These are phyloP conservation scores for Kuraishia piskuri DNA, from an alignment of 805 yeast species.

Conservation along the genomic window DNA sequence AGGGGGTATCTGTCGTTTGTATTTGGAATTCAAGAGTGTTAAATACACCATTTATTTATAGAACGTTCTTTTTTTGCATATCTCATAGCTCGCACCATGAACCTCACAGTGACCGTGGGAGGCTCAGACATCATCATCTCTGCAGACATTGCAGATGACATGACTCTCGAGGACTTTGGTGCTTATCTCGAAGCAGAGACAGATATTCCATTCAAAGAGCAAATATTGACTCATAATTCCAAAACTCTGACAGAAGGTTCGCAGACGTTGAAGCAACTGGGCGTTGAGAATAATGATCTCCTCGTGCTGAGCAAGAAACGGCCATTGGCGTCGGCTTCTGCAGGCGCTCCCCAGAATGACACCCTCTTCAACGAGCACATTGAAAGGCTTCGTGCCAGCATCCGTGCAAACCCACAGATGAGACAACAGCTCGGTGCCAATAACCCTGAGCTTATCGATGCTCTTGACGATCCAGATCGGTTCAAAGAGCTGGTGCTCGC, in stretches of 20 bases:
- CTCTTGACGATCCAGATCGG: slow-evolving; percentile 35
- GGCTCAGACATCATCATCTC: slow-evolving; percentile 37
- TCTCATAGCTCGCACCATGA: slow-evolving; percentile 25
- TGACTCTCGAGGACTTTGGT: slow-evolving; percentile 57
- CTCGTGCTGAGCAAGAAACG: slow-evolving; percentile 28
- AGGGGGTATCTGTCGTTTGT: too few species aligned
- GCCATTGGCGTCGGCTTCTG: slow-evolving; percentile 5
- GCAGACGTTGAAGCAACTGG: slow-evolving; percentile 35
- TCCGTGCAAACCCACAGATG: slow-evolving; percentile 30
- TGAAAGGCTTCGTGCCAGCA: slow-evolving; percentile 41
- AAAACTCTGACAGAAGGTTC: slow-evolving; percentile 24
- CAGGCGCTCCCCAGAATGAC: slow-evolving; percentile 4
- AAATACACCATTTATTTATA: too few species aligned
- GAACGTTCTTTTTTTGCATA: too few species aligned
- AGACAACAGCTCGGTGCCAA: slow-evolving; percentile 20
- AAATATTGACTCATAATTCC: slow-evolving; percentile 42
- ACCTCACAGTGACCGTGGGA: slow-evolving; percentile 41
- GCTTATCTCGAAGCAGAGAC: slow-evolving; percentile 72
- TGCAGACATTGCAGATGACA: slow-evolving; percentile 59
- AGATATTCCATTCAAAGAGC: slow-evolving; percentile 34
- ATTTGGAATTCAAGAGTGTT: too few species aligned
- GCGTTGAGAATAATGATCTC: slow-evolving; percentile 51
- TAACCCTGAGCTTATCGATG: slow-evolving; percentile 39
- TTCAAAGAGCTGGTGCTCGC: slow-evolving; percentile 34
- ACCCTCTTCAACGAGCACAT: slow-evolving; percentile 22